Base-by-base conservation (phyloP, 1,139 yeast species). In the Hyphopichia wangnamkhiaoensis region DNA sequence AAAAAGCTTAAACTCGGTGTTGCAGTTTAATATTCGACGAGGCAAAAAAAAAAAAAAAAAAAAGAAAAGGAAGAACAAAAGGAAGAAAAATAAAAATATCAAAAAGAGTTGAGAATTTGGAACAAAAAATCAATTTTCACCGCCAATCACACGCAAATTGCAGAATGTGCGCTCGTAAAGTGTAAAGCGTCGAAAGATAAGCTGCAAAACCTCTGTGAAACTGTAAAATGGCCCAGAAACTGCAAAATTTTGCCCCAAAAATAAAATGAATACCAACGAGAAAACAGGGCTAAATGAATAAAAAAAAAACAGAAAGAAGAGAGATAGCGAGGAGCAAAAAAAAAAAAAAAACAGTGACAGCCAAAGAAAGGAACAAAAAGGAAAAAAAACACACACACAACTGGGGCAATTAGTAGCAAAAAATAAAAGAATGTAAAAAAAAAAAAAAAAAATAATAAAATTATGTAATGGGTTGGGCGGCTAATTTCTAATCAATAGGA, bases 11-110 rank as follows among this genome's bases (percentile, higher is more conserved):
- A 21, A 21, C n/a, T n/a, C n/a, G n/a, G n/a, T n/a, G 34, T 32
- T 32, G 34, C 34, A 32, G 34, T 32, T 20, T 15, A 16, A 28
- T 16, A 28, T 28, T 28, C 31, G 31, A 28, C 31, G 31, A 59
- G 31, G n/a, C 31, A 32, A 24, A 32, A 23, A 23, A 32, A n/a
- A 13, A n/a, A 14, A 27, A 16, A 8, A 14, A 29, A 29, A 16
- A 29, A 29, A 15, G 7, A 29, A 7, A 14, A 29, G 18, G 19
- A 9, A 9, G 18, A 13, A 16, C 13, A 29, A 29, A 15, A 8
- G 19, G 19, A 29, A 29, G 12, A 29, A 14, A 27, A 27, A 27
- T 7, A 21, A 25, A 16, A 28, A 15, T 21, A 24, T 21, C 21
- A 23, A 31, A 31, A 19, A 12, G 14, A 24, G n/a, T 21, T 14